Conservation (phyloP, 2,329 filamentous ascomycete genomes). For the Trichoderma koningii region DNA sequence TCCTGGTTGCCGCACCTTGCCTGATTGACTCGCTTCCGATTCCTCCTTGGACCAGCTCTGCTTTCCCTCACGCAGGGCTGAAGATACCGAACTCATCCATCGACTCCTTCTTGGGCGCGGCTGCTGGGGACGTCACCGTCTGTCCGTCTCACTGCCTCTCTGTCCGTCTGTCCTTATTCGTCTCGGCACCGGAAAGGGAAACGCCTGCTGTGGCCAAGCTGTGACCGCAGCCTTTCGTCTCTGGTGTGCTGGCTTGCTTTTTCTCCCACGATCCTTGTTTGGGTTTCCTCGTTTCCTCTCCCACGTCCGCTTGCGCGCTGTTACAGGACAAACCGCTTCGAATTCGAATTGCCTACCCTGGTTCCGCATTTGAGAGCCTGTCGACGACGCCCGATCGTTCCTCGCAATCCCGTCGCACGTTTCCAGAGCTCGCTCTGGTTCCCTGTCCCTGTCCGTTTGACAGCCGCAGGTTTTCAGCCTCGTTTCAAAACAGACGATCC, state of each 20-base stretch:
- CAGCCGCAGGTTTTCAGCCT: constrained; percentile 12
- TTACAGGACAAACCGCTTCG: background rate
- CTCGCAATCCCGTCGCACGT: background rate
- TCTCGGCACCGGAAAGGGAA: constrained; percentile 2
- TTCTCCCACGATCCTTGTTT: constrained; percentile 9
- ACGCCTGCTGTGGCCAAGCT: constrained; percentile 11
- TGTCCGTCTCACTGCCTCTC: background rate
- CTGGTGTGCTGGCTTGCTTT: constrained; percentile 9
- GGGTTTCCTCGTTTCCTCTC: background rate
- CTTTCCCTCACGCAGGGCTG: constrained; percentile 17
- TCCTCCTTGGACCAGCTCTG: constrained; percentile 8
- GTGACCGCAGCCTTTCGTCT: constrained; percentile 12
- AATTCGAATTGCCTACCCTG: background rate
- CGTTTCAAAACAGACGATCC: background rate
- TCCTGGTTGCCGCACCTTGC: background rate
- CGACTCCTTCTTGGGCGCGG: constrained; percentile 15
- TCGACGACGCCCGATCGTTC: background rate
- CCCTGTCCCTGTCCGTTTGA: constrained; percentile 7
- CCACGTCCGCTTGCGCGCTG: background rate
- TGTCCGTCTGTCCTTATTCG: background rate
- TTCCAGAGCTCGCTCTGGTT: background rate
- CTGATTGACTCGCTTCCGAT: constrained; percentile 16
- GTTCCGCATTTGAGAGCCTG: background rate
- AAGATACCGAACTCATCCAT: background rate
- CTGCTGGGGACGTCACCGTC: constrained; percentile 19